A percentile compares a stretch with the other conserved stretches of the same genome.
Evolutionary conservation across 2,329 filamentous ascomycete species (phyloP).

Genomic region (Colletotrichum camelliae): DNA sequence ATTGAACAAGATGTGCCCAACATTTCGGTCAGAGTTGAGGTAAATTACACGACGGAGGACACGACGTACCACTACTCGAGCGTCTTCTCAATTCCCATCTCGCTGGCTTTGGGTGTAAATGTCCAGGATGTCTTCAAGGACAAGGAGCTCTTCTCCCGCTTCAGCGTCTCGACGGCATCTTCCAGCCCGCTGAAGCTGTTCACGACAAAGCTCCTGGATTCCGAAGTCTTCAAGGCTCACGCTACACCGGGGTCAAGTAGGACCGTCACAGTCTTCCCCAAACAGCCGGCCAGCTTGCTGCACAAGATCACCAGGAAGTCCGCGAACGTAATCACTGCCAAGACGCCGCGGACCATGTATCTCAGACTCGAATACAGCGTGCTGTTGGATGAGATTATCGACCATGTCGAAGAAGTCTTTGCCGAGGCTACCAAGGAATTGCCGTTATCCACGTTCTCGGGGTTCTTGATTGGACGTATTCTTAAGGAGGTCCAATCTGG

Average conservation of each 20-base stretch:
- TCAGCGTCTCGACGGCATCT: conserved; percentile 85
- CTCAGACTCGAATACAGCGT: conserved; percentile 79
- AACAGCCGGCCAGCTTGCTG: conserved; percentile 80
- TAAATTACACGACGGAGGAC: conserved; percentile 72
- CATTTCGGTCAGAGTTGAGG: conserved; percentile 77
- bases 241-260: conserved; percentile 60
- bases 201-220: conserved; percentile 72
- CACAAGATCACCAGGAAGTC: conserved; percentile 75
- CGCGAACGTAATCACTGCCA: conserved; percentile 32
- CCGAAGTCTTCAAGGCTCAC: conserved; percentile 70
- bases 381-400: conserved; percentile 74
- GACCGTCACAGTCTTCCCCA: conserved; percentile 73
- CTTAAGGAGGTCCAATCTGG: conserved; percentile 47
- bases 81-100: conserved; percentile 69
- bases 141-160: conserved; percentile 80
- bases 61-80: conserved; percentile 70
- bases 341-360: conserved; percentile 57
- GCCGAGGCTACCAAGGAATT: conserved; percentile 41
- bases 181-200: conserved; percentile 76
- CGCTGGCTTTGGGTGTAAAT: conserved; percentile 88
- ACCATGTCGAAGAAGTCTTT: conserved; percentile 51
- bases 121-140: conserved; percentile 96
- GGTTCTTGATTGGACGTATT: conserved; percentile 50
- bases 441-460: conserved; percentile 50
- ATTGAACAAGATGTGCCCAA: conserved; percentile 77